Evolutionary conservation across 73 alveolate genomes (phyloP).

Genomic region (Paramecium sonneborni): DNA sequence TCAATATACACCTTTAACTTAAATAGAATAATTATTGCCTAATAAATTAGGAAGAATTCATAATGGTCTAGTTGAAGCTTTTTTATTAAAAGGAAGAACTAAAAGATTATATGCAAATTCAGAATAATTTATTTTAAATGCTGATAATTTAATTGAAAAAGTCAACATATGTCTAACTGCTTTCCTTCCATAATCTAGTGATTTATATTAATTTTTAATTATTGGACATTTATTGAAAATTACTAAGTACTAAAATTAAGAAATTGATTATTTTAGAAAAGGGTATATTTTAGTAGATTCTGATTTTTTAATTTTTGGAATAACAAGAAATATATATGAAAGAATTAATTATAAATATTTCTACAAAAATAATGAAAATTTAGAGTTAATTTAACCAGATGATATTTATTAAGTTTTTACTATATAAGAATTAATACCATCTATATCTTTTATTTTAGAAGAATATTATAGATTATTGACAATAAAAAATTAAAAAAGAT

Average conservation of each 20-base stretch:
- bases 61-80: not conserved
- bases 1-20: not conserved
- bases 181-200: not conserved
- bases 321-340: not conserved
- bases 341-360: not conserved
- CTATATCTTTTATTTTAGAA: not conserved
- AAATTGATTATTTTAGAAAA: not conserved
- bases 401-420: not conserved
- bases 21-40: not conserved
- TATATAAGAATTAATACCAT: not conserved
- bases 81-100: not conserved
- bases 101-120: not conserved
- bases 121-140: not conserved
- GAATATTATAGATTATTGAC: not conserved
- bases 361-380: not conserved
- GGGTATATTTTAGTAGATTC: slow-evolving; percentile 7
- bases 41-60: not conserved
- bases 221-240: not conserved
- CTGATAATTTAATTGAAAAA: not conserved
- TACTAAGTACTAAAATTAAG: not conserved
- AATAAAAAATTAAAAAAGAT: not conserved
- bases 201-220: not conserved
- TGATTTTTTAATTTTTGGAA: not conserved
- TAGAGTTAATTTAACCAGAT: not conserved
- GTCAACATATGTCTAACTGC: not conserved